Base-by-base conservation (phyloP, 2,329 filamentous ascomycete genomes). In the Zymoseptoria passerinii region DNA sequence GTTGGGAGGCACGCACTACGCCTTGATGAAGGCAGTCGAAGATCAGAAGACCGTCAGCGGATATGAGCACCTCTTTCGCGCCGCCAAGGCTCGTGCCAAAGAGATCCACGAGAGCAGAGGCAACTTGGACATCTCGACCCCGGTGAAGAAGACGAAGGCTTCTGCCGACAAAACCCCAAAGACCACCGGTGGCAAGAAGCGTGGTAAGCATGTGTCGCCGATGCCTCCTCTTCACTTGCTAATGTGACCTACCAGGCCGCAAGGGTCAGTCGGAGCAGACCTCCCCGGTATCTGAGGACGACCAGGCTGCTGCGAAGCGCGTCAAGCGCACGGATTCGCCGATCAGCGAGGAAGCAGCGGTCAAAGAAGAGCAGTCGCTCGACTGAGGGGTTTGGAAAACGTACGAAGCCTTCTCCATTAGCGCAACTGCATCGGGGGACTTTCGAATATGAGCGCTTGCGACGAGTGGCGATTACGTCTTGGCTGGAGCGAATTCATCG, bases 61-160 rank as follows among this genome's bases (percentile, higher is more conserved):
- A 40, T 70, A 66, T 57, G 44, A 71, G 29, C 69, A 71, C 54
- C 50, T 60, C 40, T 71, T 72, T 55, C 68, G 69, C 28, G 53
- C 44, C 1, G 66, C 68, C 57, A 70, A 71, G 58, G 59, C 56
- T 9, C 60, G 66, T 10, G 70, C 66, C 23, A 61, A 63, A 13
- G 67, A 70, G 57, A 28, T 72, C 16, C 28, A 56, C 4, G 35
- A 58, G 48, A 49, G 59, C 40, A n/a, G 19, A 1, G 51, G 18
- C 50, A 53, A 51, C 19, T 13, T 8, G 52, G 49, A n/a, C 28
- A 28, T n/a, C 8, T 20, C 28, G 40, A 27, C 44, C 1, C 18
- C 18, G 53, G 9, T 6, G 48, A 48, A 35, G 28, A 20, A 23
- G 27, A 27, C 27, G 9, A 23, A 40, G 19, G 13, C 27, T 29